These are phyloP conservation scores for Fusarium nisikadoi DNA, from an alignment of 2,329 filamentous ascomycete species.

Conservation along the genomic window DNA sequence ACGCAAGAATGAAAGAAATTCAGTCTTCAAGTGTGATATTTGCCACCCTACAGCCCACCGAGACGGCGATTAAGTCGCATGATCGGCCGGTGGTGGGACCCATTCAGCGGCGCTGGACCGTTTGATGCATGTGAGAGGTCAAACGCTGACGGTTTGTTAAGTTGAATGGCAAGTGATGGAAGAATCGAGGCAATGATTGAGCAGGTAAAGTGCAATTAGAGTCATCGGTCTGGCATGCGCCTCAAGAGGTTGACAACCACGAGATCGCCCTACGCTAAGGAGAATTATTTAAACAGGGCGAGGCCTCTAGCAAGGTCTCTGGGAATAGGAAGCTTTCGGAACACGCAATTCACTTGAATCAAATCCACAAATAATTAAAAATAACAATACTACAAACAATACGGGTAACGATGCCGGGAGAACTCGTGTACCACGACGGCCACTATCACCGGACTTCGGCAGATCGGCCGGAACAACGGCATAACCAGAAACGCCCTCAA, in stretches of 20 bases:
- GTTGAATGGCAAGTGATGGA: slow-evolving; percentile 14
- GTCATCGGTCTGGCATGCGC: slow-evolving; percentile 21
- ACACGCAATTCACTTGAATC: not conserved
- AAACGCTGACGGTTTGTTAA: slow-evolving; percentile 1
- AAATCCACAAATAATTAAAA: slow-evolving; percentile 9
- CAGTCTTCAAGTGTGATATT: slow-evolving; percentile 9
- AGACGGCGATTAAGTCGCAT: slow-evolving; percentile 33
- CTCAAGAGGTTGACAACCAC: slow-evolving; percentile 13
- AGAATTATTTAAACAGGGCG: slow-evolving; percentile 22
- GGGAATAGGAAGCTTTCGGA: not conserved
- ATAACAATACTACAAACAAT: slow-evolving; percentile 2
- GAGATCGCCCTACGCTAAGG: not conserved
- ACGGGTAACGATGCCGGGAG: slow-evolving; percentile 29
- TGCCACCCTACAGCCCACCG: slow-evolving; percentile 31
- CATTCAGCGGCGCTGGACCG: slow-evolving; percentile 4
- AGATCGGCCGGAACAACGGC: slow-evolving; percentile 24
- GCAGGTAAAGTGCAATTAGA: slow-evolving; percentile 16
- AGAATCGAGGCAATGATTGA: slow-evolving; percentile 5
- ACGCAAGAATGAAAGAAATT: slow-evolving; percentile 27
- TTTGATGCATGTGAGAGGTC: slow-evolving; percentile 20
- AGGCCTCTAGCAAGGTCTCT: not conserved
- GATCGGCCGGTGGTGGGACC: slow-evolving; percentile 35
- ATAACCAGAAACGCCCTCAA: slow-evolving; percentile 12
- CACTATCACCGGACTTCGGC: slow-evolving; percentile 42
- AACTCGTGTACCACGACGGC: slow-evolving; percentile 48